Evolutionary conservation across 495 filamentous ascomycete genomes (phyloP).

Genomic region (Aspergillus kassunensis): DNA sequence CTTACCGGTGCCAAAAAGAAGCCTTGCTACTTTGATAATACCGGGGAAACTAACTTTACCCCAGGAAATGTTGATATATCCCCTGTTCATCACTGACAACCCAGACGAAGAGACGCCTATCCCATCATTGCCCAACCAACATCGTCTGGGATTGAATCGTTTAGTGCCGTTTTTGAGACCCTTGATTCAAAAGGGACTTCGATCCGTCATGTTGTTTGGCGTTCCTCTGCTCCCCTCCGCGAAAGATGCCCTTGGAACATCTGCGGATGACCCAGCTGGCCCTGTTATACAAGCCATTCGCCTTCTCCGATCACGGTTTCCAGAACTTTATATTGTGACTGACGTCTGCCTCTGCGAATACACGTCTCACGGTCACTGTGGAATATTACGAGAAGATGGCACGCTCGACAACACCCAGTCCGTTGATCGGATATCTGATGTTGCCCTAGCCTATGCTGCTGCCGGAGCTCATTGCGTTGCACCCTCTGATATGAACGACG

Average conservation of each 20-base stretch:
- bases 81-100: slow-evolving; percentile 91
- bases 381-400: slow-evolving; percentile 87
- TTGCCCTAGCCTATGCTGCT: slow-evolving; percentile 85
- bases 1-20: neutral
- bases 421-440: slow-evolving; percentile 89
- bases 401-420: slow-evolving; percentile 87
- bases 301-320: slow-evolving; percentile 75
- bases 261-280: slow-evolving; percentile 87
- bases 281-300: slow-evolving; percentile 85
- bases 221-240: slow-evolving; percentile 73
- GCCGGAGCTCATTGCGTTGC: slow-evolving; percentile 96
- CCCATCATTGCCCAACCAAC: slow-evolving; percentile 82
- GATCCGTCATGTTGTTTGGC: slow-evolving; percentile 92
- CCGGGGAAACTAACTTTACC: slow-evolving; percentile 7
- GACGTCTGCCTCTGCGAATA: slow-evolving; percentile 99
- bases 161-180: slow-evolving; percentile 79
- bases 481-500: slow-evolving; percentile 98
- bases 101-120: slow-evolving; percentile 89
- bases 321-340: slow-evolving; percentile 79
- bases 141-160: slow-evolving; percentile 82
- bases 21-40: too few species aligned
- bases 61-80: slow-evolving; percentile 97
- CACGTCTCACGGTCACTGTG: slow-evolving; percentile 97
- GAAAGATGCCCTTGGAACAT: slow-evolving; percentile 90
- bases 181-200: slow-evolving; percentile 80